Base-by-base conservation (phyloP, 148 eudicot genomes). In the Rhododendron ferrugineum region DNA sequence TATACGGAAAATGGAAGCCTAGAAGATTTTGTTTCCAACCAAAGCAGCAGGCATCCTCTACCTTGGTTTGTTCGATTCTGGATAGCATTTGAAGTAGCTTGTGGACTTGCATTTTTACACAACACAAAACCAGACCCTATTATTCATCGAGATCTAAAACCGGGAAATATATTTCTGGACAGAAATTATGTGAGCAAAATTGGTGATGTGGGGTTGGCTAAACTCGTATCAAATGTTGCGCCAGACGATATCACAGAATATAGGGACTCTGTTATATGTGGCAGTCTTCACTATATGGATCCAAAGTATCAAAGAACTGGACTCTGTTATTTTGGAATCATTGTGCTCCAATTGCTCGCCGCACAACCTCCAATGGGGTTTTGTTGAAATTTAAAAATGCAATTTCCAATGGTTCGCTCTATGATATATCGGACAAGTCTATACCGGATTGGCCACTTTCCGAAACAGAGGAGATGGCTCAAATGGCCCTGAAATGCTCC, bases 251-350 rank as follows among this genome's bases (percentile, higher is more conserved):
- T 93, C 3, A 93, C 96, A 64, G 91, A 90, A 89, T 92, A 91
- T 18, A 87, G 91, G 20, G 88, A 90, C 84, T 92, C 95, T 49
- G 34, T 90, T 34, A 75, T 93, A 44, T 93, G 93, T 11, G 96
- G 98, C 56, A 94, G 93, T 37, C 78, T 94, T 50, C 86, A 64
- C 75, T 94, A 94, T 80, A 91, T 92, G 82, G 98, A 94, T 83
- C 98, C 98, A 0, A 96, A 94, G 77, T 95, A 94, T 85, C 94
- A 93, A 46, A 90, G 98, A 86, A 95, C 95, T 16, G 98, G 98
- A 49, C 97, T n/a, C n/a, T n/a, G n/a, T n/a, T n/a, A n/a, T 66
- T 92, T 95, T 46, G 98, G 98, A 32, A 89, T 95, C 47, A 93
- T 95, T 83, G 77, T 88, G n/a, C 91, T 95, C 5, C 98, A 94